Conservation (phyloP, 345 rosid species). For the Camelina laxa region DNA sequence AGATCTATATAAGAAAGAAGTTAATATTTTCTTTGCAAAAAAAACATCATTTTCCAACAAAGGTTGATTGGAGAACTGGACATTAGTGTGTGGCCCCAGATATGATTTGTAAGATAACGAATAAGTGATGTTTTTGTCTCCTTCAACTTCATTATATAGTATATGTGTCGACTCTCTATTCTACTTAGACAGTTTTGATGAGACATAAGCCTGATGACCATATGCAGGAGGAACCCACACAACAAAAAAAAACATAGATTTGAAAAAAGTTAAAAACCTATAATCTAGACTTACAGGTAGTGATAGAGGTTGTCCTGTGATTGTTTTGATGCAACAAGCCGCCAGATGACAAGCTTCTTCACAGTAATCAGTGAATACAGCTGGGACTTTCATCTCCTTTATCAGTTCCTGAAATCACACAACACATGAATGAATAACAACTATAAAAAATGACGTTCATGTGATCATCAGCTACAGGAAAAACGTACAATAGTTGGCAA, state of each 20-base stretch:
- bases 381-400: conserved; percentile 69
- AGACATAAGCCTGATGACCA: conserved; percentile 39
- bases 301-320: conserved; percentile 57
- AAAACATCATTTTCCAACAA: conserved; percentile 24
- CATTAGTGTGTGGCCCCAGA: conserved; percentile 22
- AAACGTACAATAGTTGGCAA: conserved; percentile 71
- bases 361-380: conserved; percentile 88
- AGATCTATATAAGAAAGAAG: background rate
- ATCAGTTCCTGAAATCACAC: conserved; percentile 64
- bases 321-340: conserved; percentile 58
- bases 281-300: conserved; percentile 52
- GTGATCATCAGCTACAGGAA: conserved; percentile 8
- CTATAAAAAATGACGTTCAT: background rate
- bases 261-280: conserved; percentile 15
- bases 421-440: background rate
- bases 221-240: conserved; percentile 17
- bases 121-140: background rate
- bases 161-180: conserved; percentile 29
- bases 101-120: conserved; percentile 7
- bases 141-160: conserved; percentile 22
- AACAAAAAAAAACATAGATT: conserved; percentile 1
- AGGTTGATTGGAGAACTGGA: conserved; percentile 29
- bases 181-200: conserved; percentile 25
- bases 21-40: conserved; percentile 1
- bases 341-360: conserved; percentile 98